phyloP scores from a whole-genome alignment of 179 eudicot species.

The Sideroxylon spinosum region DNA sequence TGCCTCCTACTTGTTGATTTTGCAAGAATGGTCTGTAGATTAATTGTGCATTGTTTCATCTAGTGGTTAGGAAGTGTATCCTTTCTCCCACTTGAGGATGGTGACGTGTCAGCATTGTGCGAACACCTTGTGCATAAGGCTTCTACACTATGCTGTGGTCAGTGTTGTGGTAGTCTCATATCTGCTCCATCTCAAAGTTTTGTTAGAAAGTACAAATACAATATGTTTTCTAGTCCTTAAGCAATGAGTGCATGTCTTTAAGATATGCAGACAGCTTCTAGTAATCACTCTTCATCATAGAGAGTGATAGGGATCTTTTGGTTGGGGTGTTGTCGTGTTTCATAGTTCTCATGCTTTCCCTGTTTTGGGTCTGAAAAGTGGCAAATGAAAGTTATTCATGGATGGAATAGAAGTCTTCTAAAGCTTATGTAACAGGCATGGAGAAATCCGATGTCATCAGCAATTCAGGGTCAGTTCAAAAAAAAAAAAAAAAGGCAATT shows the following conservation, averaged over 20 bases:
- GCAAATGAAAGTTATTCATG: neutral
- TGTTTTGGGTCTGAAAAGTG: neutral
- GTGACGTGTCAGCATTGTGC: neutral
- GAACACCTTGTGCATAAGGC: too few relatives aligned
- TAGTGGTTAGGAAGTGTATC: too few relatives aligned
- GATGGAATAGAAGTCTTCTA: neutral
- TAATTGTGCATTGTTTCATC: neutral
- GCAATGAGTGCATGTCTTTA: too few relatives aligned
- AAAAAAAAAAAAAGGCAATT: too few relatives aligned
- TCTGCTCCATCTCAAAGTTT: too few relatives aligned
- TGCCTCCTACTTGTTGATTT: neutral
- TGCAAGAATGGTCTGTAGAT: neutral
- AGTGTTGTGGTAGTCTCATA: too few relatives aligned
- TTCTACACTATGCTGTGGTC: neutral
- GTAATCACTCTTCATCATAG: neutral
- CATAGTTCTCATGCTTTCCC: neutral
- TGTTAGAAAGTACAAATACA: too few relatives aligned
- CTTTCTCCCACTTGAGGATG: too few relatives aligned
- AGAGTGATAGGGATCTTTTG: neutral
- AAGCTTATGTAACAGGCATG: neutral
- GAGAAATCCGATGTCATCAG: neutral
- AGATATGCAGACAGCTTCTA: too few relatives aligned
- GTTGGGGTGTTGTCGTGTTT: neutral
- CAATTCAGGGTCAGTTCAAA: neutral
- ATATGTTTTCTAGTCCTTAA: too few relatives aligned